phyloP scores from a whole-genome alignment of 1,284 basidiomycete genomes.

The Vanrija sp. region DNA sequence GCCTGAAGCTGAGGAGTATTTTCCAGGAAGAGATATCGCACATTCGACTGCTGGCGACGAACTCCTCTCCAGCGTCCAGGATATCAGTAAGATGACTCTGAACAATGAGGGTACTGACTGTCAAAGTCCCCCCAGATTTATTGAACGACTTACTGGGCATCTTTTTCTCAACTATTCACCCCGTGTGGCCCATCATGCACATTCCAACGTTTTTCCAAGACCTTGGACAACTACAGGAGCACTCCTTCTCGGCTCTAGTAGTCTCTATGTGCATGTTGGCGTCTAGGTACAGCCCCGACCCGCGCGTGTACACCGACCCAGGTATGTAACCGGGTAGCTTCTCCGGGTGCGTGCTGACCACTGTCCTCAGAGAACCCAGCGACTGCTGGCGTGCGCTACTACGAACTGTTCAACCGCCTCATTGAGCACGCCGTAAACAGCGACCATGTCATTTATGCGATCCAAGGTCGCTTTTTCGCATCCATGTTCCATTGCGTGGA shows the following conservation, averaged over 20 bases:
- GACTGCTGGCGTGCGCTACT: constrained; percentile 12
- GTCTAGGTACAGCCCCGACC: constrained; percentile 8
- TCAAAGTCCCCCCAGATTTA: constrained; percentile 8
- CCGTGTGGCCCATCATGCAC: constrained; percentile 20
- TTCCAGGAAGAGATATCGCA: constrained; percentile 7
- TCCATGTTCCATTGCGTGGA: constrained; percentile 20
- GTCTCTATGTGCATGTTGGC: constrained; percentile 18
- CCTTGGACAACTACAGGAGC: constrained; percentile 6
- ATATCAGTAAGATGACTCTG: neutral
- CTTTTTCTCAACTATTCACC: constrained; percentile 18
- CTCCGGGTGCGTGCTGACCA: neutral
- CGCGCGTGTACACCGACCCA: constrained; percentile 3
- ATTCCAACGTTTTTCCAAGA: constrained; percentile 13
- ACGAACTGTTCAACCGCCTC: constrained; percentile 13
- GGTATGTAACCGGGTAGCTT: neutral
- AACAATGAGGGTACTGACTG: neutral
- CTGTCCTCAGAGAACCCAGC: constrained; percentile 7
- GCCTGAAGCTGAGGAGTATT: constrained; percentile 5
- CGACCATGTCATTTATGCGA: constrained; percentile 18
- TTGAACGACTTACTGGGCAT: constrained; percentile 10
- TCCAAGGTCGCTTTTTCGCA: constrained; percentile 18
- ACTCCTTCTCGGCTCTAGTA: constrained; percentile 13
- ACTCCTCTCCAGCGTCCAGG: constrained; percentile 2
- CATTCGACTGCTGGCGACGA: constrained; percentile 3
- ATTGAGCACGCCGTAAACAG: constrained; percentile 14